phyloP scores from a whole-genome alignment of 2,329 filamentous ascomycete species.

The Orbilia ellipsospora region DNA sequence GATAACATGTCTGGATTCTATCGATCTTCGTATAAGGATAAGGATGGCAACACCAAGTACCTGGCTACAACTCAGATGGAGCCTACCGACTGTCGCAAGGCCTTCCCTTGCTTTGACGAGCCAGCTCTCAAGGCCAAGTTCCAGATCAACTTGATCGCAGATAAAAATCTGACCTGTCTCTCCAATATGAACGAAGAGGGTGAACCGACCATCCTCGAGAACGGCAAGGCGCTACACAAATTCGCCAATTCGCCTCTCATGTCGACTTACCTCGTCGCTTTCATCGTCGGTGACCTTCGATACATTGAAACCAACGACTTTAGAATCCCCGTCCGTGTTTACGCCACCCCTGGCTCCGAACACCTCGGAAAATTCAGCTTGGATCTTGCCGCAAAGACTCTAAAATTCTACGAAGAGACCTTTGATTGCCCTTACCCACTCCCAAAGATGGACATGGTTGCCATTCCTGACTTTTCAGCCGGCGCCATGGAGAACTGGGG shows the following conservation, averaged over 20 bases:
- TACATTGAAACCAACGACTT: slow-evolving; percentile 92
- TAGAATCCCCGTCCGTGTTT: slow-evolving; percentile 92
- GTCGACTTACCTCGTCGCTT: slow-evolving; percentile 95
- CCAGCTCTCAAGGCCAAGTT: slow-evolving; percentile 93
- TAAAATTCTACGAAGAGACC: slow-evolving; percentile 94
- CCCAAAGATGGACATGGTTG: slow-evolving; percentile 96
- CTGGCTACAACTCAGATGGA: slow-evolving; percentile 96
- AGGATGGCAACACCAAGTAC: slow-evolving; percentile 80
- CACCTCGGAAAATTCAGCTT: slow-evolving; percentile 91
- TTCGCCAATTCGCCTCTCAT: slow-evolving; percentile 93
- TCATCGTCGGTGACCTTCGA: slow-evolving; percentile 93
- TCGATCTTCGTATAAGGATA: slow-evolving; percentile 88
- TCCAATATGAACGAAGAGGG: slow-evolving; percentile 89
- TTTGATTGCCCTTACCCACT: slow-evolving; percentile 88
- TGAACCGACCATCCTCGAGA: slow-evolving; percentile 77
- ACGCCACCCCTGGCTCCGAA: slow-evolving; percentile 87
- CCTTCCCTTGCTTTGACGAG: slow-evolving; percentile 97
- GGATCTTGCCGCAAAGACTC: slow-evolving; percentile 85
- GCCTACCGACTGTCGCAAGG: slow-evolving; percentile 86
- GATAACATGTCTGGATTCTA: slow-evolving; percentile 98
- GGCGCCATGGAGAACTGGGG: slow-evolving; percentile 99
- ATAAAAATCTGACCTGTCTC: slow-evolving; percentile 88
- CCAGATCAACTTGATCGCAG: slow-evolving; percentile 88
- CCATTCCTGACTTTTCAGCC: slow-evolving; percentile 93
- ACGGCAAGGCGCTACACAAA: slow-evolving; percentile 83